Conservation (phyloP, 228 moss, liverwort and hornwort genomes). For the Sphagnum magellanicum region DNA sequence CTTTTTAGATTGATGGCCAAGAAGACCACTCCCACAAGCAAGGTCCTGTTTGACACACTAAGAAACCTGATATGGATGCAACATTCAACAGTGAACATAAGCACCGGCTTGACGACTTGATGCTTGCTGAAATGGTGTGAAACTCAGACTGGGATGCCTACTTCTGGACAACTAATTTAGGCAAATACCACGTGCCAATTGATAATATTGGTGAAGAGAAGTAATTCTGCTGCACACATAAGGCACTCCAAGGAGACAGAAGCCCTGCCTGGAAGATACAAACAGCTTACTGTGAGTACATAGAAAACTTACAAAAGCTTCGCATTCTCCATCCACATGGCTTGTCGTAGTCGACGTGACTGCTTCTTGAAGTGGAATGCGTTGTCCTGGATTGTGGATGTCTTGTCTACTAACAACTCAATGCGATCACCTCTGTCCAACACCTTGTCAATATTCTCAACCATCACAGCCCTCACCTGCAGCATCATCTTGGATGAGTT, state of each 20-base stretch:
- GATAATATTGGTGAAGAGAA: too few species aligned
- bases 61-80: too few species aligned
- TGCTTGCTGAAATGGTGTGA: not conserved
- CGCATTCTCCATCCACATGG: constrained; percentile 52
- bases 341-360: constrained; percentile 48
- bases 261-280: not conserved
- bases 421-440: constrained; percentile 56
- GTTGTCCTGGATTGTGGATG: constrained; percentile 45
- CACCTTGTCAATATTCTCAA: constrained; percentile 61
- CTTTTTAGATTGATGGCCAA: too few species aligned
- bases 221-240: not conserved
- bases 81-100: too few species aligned
- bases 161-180: not conserved
- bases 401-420: constrained; percentile 54
- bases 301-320: constrained; percentile 33
- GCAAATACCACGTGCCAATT: too few species aligned
- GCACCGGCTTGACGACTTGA: too few species aligned
- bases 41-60: not conserved
- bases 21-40: not conserved
- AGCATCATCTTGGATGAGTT: not conserved
- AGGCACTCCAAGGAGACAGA: not conserved
- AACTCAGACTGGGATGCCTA: not conserved
- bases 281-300: not conserved
- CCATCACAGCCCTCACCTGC: constrained; percentile 51
- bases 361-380: constrained; percentile 50